Base-by-base conservation (phyloP, 352 stramenopile genomes). In the Phytophthora cryptogea region DNA sequence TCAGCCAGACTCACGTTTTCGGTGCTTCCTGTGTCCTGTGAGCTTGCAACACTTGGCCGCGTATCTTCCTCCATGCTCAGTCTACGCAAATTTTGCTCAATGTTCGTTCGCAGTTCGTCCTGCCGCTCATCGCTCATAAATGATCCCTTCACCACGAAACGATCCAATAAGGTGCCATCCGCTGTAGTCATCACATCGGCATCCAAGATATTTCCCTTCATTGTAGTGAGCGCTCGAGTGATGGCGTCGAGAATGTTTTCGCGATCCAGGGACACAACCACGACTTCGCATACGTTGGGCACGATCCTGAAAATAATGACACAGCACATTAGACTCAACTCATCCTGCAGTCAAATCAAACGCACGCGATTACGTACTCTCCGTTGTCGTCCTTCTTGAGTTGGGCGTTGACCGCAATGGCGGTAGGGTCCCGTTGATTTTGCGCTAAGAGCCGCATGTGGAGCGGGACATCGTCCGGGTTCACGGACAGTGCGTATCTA, bases 191-290 rank as follows among this genome's bases (percentile, higher is more conserved):
- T 94, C 23, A 94, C 86, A 52, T 94, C 83, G 1, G 86, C 86
- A 47, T 95, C 86, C 56, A 92, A 59, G 63, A 95, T 95, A 36
- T 86, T 93, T 20, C 86, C 86, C 63, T 93, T 94, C 77, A 94
- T 89, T 27, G 72, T 80, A 14, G 86, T 93, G 26, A 94, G 66
- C 0, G 71, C 86, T 8, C 84, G 86, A 8, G 82, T 92, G 41
- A 94, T 94, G 4, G 83, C 85, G 47, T 94, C 85, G 14, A 94
- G 61, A 11, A 94, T 72, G 52, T 81, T 92, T 44, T 94, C 85
- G 13, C 82, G 75, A 54, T 94, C 85, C 10, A 78, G 52, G 14
- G 83, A 92, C 5, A 94, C 83, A 30, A 94, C 80, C 17, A 93
- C 83, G 8, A 94, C 83, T 65, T 94, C 86, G 42, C 83, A 93